These are phyloP conservation scores for Dactylellina sp. DNA, from an alignment of 2,329 filamentous ascomycete genomes.

Conservation along the genomic window DNA sequence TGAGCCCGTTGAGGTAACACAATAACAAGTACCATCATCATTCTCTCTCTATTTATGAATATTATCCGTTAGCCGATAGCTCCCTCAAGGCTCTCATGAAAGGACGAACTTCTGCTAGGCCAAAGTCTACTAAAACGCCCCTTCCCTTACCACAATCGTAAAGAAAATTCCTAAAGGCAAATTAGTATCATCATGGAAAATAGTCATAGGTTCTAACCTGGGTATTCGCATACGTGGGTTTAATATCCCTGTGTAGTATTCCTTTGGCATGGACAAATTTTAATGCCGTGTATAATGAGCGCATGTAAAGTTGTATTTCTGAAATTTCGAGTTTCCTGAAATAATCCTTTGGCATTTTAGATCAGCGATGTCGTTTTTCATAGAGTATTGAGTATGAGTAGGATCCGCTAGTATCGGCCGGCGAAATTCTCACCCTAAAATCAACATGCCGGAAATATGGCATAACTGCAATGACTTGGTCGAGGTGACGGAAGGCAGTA, in stretches of 20 bases:
- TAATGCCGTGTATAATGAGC: constrained; percentile 86
- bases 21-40: constrained; percentile 46
- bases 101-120: constrained; percentile 79
- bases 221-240: constrained; percentile 75
- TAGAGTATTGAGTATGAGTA: not conserved
- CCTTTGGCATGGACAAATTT: constrained; percentile 82
- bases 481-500: constrained; percentile 92
- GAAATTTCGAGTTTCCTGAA: constrained; percentile 87
- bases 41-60: constrained; percentile 31
- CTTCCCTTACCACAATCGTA: constrained; percentile 84
- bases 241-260: constrained; percentile 95
- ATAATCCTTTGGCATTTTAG: constrained; percentile 70
- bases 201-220: not conserved
- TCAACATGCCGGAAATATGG: constrained; percentile 96
- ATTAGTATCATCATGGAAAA: not conserved
- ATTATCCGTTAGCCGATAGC: not conserved
- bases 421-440: constrained; percentile 71
- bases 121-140: constrained; percentile 97
- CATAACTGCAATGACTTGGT: constrained; percentile 93
- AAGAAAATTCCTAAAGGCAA: constrained; percentile 76
- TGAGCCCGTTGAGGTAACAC: not conserved
- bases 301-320: constrained; percentile 90
- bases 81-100: not conserved
- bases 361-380: not conserved
- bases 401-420: not conserved